A percentile compares a stretch with the other conserved stretches of the same genome.
These are phyloP conservation scores for Metrosideros polymorpha DNA, from an alignment of 441 rosid species.

Conservation along the genomic window DNA sequence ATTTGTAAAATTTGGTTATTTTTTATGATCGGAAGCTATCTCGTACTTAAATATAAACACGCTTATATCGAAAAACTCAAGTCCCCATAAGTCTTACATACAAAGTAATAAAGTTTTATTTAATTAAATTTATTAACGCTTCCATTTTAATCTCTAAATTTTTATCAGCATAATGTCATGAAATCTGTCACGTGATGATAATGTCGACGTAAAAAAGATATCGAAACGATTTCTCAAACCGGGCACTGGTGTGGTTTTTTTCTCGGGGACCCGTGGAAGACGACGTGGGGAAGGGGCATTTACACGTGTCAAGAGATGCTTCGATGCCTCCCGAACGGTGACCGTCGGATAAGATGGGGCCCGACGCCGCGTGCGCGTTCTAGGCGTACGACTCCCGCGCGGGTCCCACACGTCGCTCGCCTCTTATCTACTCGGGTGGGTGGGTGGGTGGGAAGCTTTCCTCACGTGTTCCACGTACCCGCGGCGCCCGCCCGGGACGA, in stretches of 20 bases:
- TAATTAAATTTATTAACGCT: neutral
- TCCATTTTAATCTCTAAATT: neutral
- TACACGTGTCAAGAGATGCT: neutral
- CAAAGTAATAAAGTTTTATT: neutral
- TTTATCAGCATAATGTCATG: neutral
- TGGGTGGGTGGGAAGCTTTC: neutral
- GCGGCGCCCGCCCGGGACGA: neutral
- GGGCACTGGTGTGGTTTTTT: too few relatives aligned
- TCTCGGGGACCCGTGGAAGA: too few relatives aligned
- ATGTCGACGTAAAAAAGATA: neutral
- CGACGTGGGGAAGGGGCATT: neutral
- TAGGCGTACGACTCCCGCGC: neutral
- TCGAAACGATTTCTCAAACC: neutral
- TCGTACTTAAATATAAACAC: neutral
- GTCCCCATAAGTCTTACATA: neutral
- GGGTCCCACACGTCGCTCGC: neutral
- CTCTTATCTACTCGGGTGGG: neutral
- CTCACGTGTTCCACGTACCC: neutral
- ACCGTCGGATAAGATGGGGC: neutral
- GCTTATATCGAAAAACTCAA: neutral
- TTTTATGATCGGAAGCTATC: too few relatives aligned
- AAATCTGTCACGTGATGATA: neutral
- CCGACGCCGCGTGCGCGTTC: neutral
- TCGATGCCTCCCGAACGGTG: neutral
- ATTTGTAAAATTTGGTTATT: too few relatives aligned